phyloP scores from a whole-genome alignment of 768 basidiomycete genomes.

The Mycena floridula region DNA sequence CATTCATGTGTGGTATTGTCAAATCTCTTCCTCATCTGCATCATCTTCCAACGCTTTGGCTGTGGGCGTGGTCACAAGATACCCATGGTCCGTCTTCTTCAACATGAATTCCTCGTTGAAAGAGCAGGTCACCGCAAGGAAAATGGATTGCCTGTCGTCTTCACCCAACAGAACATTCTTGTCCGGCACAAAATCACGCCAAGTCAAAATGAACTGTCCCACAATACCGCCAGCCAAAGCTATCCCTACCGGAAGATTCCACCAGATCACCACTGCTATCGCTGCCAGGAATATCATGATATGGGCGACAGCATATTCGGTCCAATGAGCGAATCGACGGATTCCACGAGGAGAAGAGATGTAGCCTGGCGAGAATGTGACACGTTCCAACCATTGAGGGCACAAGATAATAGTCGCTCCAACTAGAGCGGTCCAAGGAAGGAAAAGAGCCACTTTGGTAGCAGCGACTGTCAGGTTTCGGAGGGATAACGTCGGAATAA shows the following conservation, averaged over 20 bases:
- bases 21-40: too few species aligned
- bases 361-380: slow-evolving; percentile 25
- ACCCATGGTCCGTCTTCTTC: too few species aligned
- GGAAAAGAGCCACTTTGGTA: not conserved
- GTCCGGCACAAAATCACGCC: not conserved
- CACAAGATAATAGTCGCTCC: not conserved
- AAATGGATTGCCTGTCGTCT: not conserved
- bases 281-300: slow-evolving; percentile 25
- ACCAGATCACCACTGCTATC: slow-evolving; percentile 12
- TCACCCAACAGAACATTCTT: not conserved
- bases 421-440: not conserved
- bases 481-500: too few species aligned
- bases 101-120: too few species aligned
- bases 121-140: not conserved
- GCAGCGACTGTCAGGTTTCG: too few species aligned
- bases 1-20: too few species aligned
- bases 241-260: not conserved
- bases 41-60: too few species aligned
- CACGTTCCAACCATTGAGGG: slow-evolving; percentile 2
- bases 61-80: too few species aligned
- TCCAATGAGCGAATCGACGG: slow-evolving; percentile 33
- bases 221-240: not conserved
- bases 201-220: not conserved
- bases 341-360: slow-evolving; percentile 19
- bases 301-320: slow-evolving; percentile 25